phyloP scores from a whole-genome alignment of 768 basidiomycete genomes.

The Mycena leptocephala region DNA sequence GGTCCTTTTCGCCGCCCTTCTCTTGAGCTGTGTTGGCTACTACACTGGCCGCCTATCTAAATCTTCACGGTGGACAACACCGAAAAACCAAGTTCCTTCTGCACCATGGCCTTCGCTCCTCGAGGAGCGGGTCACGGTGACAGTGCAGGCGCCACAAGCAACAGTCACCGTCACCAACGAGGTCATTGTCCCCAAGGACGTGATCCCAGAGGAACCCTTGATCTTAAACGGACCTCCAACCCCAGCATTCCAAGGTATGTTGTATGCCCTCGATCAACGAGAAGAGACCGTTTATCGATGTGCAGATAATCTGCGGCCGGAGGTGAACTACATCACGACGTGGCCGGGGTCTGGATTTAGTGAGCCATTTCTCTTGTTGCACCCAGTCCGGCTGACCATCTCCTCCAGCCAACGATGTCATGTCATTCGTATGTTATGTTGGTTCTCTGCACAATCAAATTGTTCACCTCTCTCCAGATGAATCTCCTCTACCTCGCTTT shows the following conservation, averaged over 20 bases:
- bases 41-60: neutral
- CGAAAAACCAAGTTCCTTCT: neutral
- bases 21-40: neutral
- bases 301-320: conserved; percentile 62
- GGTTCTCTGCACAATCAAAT: neutral
- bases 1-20: neutral
- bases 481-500: conserved; percentile 55
- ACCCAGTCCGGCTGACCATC: neutral
- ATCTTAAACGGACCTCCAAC: conserved; percentile 55
- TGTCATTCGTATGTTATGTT: conserved; percentile 51
- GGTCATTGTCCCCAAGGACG: neutral
- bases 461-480: conserved; percentile 34
- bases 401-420: conserved; percentile 62
- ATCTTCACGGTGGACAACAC: neutral
- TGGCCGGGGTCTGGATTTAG: conserved; percentile 66
- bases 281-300: neutral
- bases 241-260: conserved; percentile 53
- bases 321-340: conserved; percentile 61
- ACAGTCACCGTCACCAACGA: neutral
- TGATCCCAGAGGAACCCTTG: neutral
- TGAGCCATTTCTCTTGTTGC: conserved; percentile 30
- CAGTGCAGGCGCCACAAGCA: neutral
- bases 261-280: too few relatives aligned
- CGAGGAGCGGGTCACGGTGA: neutral
- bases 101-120: neutral